Conservation (phyloP, 1,139 yeast species). For the Diutina rugosa region DNA sequence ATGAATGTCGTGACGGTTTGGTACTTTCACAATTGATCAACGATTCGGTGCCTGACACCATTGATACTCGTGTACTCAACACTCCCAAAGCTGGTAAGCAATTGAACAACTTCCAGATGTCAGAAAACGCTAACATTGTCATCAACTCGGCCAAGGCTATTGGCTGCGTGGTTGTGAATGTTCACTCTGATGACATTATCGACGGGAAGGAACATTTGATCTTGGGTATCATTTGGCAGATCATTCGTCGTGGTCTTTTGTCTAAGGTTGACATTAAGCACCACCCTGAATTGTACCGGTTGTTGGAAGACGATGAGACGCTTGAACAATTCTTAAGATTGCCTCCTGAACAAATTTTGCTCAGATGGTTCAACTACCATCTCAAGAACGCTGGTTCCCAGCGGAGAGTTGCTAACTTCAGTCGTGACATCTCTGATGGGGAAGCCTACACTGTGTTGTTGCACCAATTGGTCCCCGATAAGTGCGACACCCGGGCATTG, state of each 20-base stretch:
- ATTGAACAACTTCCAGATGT: constrained; percentile 88
- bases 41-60: constrained; percentile 96
- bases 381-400: constrained; percentile 87
- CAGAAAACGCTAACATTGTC: constrained; percentile 94
- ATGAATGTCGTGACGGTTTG: constrained; percentile 92
- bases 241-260: constrained; percentile 88
- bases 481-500: constrained; percentile 73
- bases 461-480: constrained; percentile 76
- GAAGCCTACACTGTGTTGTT: constrained; percentile 86
- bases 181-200: constrained; percentile 91
- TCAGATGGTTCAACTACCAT: constrained; percentile 97
- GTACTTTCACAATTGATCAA: constrained; percentile 87
- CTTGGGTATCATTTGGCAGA: constrained; percentile 95
- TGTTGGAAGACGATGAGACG: constrained; percentile 93
- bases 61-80: constrained; percentile 93
- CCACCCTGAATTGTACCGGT: constrained; percentile 92
- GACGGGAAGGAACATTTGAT: constrained; percentile 96
- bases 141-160: constrained; percentile 97
- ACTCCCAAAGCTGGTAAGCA: constrained; percentile 65
- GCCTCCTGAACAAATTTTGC: constrained; percentile 93
- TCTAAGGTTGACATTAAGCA: constrained; percentile 90
- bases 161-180: constrained; percentile 96
- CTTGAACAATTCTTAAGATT: constrained; percentile 89
- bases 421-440: constrained; percentile 85
- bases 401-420: constrained; percentile 76